Evolutionary conservation across 2,329 filamentous ascomycete genomes (phyloP), one percentile per base, ranked within the genome.

Genomic region (Trichoderma sp.): DNA sequence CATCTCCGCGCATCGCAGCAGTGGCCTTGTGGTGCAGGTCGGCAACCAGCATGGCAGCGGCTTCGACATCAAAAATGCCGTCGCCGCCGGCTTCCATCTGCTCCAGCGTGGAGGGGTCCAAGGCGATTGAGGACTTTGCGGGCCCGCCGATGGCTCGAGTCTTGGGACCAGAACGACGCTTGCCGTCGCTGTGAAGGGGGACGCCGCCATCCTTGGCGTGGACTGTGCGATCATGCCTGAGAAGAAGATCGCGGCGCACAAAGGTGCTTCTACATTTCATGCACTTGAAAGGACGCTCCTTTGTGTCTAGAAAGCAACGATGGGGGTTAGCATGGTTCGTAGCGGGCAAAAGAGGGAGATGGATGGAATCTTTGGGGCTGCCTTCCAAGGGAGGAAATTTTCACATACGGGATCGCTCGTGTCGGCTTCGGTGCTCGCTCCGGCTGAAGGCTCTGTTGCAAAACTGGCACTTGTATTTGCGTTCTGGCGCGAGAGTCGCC

Each of bases 381-480:
- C 7, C 4, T 24, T 5, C 46, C 46, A 55, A 64, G 49, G 65
- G 49, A 64, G 56, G 55, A 69, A 49, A 67, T 67, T 71, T 66
- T 72, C 54, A 95, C 95, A 86, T 96, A 98, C 96, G 96, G 80
- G 94, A 97, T 83, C 96, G 89, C 83, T 99, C 96, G 82, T 99
- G 96, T 82, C 96, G 88, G 83, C 94, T 97, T 76, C 96, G 89
- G 82, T 99, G 96, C 82, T 99, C 96, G 81, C 94, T 97, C 81
- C 96, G 88, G 84, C 94, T 97, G 81, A 99, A 99, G 72, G 96
- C 96, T 81, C 96, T 89, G 83, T 94, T 94, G 85, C 96, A 98
- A 82, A 97, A 98, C 85, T 97, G 94, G 84, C 96, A 99, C 82
- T 98, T 97, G 89, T 99, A 99, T 83, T 97, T 97, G 86, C 96